Percentiles rank a stretch among this genome's conserved stretches.
phyloP scores from a whole-genome alignment of 2,329 filamentous ascomycete genomes.

The Orbilia brochopaga region DNA sequence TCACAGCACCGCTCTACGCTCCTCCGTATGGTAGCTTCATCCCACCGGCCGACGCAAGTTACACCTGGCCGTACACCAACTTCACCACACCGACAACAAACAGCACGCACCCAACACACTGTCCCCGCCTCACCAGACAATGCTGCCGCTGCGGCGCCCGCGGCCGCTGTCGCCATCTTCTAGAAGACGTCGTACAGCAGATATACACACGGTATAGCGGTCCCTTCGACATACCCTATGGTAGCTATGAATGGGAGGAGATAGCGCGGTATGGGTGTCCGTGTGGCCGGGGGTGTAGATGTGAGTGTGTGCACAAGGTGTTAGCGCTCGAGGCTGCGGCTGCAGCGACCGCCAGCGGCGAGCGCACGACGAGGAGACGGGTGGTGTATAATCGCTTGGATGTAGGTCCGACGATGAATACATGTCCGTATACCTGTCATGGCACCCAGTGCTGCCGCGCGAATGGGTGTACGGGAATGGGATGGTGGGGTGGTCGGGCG shows the following conservation, averaged over 20 bases:
- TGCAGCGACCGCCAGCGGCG: conserved; percentile 7
- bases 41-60: neutral
- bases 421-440: conserved; percentile 2
- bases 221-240: neutral
- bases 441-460: conserved; percentile 1
- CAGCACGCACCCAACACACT: conserved; percentile 22
- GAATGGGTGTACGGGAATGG: neutral
- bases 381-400: conserved; percentile 40
- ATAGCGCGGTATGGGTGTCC: no score
- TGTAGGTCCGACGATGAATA: no score
- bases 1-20: neutral
- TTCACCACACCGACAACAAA: conserved; percentile 9
- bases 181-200: conserved; percentile 8
- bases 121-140: conserved; percentile 37
- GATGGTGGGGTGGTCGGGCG: conserved; percentile 17
- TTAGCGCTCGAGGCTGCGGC: neutral
- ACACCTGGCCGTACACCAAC: conserved; percentile 4
- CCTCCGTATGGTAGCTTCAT: neutral
- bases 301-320: conserved; percentile 35
- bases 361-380: conserved; percentile 15
- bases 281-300: conserved; percentile 33
- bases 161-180: conserved; percentile 33
- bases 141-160: conserved; percentile 37
- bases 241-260: no score
- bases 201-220: conserved; percentile 1